Conservation (phyloP, 1,284 basidiomycete species). For the Stygiomarasmius scandens region DNA sequence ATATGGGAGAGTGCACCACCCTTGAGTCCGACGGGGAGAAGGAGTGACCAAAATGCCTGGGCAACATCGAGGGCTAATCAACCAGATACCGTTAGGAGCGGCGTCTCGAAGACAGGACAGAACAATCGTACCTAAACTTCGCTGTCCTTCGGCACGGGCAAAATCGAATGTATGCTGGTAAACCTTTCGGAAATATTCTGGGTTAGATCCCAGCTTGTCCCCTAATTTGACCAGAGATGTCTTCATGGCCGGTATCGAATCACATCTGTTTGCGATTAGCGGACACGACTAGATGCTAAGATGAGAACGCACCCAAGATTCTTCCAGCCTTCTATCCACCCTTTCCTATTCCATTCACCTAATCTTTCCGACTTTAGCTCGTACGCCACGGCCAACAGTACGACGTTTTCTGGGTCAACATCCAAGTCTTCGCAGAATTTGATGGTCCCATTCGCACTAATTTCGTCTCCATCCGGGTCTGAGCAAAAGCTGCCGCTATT, state of each 20-base stretch:
- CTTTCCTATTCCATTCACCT: slow-evolving; percentile 76
- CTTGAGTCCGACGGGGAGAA: slow-evolving; percentile 79
- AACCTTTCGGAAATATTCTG: slow-evolving; percentile 82
- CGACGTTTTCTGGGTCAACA: slow-evolving; percentile 76
- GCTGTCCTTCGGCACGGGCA: slow-evolving; percentile 75
- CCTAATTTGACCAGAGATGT: slow-evolving; percentile 59
- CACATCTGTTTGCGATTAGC: slow-evolving; percentile 51
- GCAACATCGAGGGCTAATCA: slow-evolving; percentile 71
- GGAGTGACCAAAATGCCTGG: slow-evolving; percentile 82
- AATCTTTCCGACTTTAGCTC: slow-evolving; percentile 75
- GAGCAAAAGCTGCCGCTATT: not conserved
- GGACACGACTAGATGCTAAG: slow-evolving; percentile 5
- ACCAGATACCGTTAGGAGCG: not conserved
- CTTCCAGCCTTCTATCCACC: slow-evolving; percentile 86
- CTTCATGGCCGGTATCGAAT: slow-evolving; percentile 74
- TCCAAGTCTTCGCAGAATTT: slow-evolving; percentile 68
- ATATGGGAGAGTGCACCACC: slow-evolving; percentile 68
- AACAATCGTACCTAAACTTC: slow-evolving; percentile 60
- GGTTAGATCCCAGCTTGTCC: slow-evolving; percentile 66
- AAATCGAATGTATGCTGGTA: slow-evolving; percentile 92
- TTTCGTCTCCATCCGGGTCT: slow-evolving; percentile 64
- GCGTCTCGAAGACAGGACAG: not conserved
- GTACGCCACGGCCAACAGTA: slow-evolving; percentile 75
- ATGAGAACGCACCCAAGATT: slow-evolving; percentile 45
- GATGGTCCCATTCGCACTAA: slow-evolving; percentile 77